phyloP scores from a whole-genome alignment of 2,329 filamentous ascomycete species.

The Westerdykella ornata region DNA sequence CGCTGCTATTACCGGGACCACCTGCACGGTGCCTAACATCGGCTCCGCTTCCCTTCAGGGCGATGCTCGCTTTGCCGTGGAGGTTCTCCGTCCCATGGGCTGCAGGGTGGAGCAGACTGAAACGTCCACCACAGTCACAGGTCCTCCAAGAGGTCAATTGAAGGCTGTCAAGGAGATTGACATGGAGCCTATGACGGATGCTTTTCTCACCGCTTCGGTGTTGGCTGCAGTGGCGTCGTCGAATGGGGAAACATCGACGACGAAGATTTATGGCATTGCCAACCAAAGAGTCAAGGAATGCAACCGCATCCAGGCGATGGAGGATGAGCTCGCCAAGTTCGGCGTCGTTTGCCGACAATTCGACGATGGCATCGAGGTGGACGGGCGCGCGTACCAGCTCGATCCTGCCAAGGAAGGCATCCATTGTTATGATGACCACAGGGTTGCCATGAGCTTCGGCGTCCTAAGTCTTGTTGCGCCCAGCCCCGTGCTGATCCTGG shows the following conservation, averaged over 20 bases:
- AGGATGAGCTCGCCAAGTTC: conserved; percentile 88
- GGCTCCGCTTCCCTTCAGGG: conserved; percentile 87
- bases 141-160: conserved; percentile 67
- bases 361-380: conserved; percentile 84
- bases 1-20: conserved; percentile 91
- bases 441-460: conserved; percentile 97
- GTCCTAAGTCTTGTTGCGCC: conserved; percentile 71
- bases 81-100: conserved; percentile 88
- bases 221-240: conserved; percentile 82
- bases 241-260: conserved; percentile 55
- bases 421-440: conserved; percentile 94
- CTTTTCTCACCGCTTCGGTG: conserved; percentile 90
- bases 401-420: conserved; percentile 56
- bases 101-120: conserved; percentile 80
- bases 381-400: conserved; percentile 49
- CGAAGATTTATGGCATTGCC: conserved; percentile 85
- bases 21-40: conserved; percentile 93
- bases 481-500: conserved; percentile 67
- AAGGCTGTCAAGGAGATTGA: conserved; percentile 76
- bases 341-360: conserved; percentile 80
- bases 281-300: conserved; percentile 98
- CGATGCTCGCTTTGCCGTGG: conserved; percentile 86
- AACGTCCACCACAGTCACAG: conserved; percentile 85
- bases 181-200: conserved; percentile 99
- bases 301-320: conserved; percentile 93